These are phyloP conservation scores for Yamadazyma aaseri DNA, from an alignment of 1,139 yeast species.

Conservation along the genomic window DNA sequence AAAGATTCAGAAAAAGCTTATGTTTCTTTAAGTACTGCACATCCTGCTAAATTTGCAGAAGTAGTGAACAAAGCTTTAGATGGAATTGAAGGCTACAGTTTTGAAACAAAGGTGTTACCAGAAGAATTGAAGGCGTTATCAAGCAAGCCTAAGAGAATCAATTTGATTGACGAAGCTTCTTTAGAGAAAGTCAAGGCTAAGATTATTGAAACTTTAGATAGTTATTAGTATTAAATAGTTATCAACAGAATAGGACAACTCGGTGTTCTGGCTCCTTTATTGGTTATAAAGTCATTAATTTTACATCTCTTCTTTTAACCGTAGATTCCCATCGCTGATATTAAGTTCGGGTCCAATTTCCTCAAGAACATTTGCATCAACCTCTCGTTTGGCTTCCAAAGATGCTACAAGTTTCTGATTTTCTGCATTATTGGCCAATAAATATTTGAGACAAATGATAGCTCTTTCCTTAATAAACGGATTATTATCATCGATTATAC, in stretches of 20 bases:
- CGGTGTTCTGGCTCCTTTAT: too few relatives aligned
- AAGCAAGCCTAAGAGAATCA: slow-evolving; percentile 71
- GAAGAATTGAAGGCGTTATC: slow-evolving; percentile 76
- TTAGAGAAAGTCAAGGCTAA: slow-evolving; percentile 70
- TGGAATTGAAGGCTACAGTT: slow-evolving; percentile 68
- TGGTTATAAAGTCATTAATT: slow-evolving; percentile 14
- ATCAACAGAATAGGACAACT: too few relatives aligned
- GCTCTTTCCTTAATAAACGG: slow-evolving; percentile 88
- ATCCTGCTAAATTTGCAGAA: slow-evolving; percentile 96
- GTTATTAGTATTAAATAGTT: slow-evolving; percentile 1
- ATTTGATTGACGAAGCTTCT: slow-evolving; percentile 71
- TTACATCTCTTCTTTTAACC: slow-evolving; percentile 15
- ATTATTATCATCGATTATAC: slow-evolving; percentile 83
- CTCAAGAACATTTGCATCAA: slow-evolving; percentile 32
- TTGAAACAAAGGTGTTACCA: slow-evolving; percentile 86
- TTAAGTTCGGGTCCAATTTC: slow-evolving; percentile 43
- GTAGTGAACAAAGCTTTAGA: slow-evolving; percentile 83
- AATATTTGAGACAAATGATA: slow-evolving; percentile 69
- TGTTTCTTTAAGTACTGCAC: slow-evolving; percentile 92
- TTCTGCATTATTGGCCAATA: slow-evolving; percentile 58
- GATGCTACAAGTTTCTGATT: slow-evolving; percentile 76
- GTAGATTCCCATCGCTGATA: slow-evolving; percentile 36
- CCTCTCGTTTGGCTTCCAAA: slow-evolving; percentile 36
- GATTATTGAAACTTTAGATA: slow-evolving; percentile 61
- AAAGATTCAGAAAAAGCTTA: slow-evolving; percentile 48